Percentiles rank a stretch among this genome's conserved stretches.
phyloP scores from a whole-genome alignment of 1,284 basidiomycete genomes.

The Ceratobasidium sp. region DNA sequence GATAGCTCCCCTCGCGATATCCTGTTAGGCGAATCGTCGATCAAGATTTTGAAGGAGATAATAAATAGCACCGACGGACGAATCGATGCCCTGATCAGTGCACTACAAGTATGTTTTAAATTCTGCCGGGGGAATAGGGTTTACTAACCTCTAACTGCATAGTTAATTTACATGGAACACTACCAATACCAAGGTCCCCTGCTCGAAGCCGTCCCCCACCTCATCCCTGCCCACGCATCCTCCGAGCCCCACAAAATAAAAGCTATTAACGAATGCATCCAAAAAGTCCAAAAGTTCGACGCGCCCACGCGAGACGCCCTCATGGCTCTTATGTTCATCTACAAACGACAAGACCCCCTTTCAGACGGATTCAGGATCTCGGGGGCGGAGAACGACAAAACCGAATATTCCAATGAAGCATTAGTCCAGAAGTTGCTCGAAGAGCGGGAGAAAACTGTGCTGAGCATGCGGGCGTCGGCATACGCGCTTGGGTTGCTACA shows the following conservation, averaged over 20 bases:
- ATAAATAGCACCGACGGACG: conserved; percentile 34
- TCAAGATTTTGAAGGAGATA: conserved; percentile 26
- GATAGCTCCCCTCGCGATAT: conserved; percentile 11
- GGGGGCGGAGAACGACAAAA: not conserved
- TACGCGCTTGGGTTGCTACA: conserved; percentile 21
- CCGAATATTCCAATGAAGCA: not conserved
- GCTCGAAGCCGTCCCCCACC: conserved; percentile 12
- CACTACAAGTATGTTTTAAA: conserved; percentile 10
- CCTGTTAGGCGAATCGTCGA: conserved; percentile 28
- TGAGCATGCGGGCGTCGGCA: not conserved
- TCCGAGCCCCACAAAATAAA: not conserved
- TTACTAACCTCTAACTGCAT: not conserved
- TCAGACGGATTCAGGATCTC: conserved; percentile 33
- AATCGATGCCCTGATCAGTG: conserved; percentile 25
- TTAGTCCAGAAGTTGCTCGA: not conserved
- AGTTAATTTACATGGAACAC: conserved; percentile 39
- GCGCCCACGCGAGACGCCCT: not conserved
- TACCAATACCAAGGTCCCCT: conserved; percentile 26
- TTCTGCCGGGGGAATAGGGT: not conserved
- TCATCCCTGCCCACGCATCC: not conserved
- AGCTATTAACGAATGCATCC: not conserved
- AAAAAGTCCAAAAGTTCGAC: not conserved
- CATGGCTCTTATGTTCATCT: conserved; percentile 25
- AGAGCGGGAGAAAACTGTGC: not conserved
- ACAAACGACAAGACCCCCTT: conserved; percentile 7